Evolutionary conservation across 2,329 filamentous ascomycete species (phyloP), one percentile per base, ranked within the genome.

Genomic region (Hysterium pulicare): DNA sequence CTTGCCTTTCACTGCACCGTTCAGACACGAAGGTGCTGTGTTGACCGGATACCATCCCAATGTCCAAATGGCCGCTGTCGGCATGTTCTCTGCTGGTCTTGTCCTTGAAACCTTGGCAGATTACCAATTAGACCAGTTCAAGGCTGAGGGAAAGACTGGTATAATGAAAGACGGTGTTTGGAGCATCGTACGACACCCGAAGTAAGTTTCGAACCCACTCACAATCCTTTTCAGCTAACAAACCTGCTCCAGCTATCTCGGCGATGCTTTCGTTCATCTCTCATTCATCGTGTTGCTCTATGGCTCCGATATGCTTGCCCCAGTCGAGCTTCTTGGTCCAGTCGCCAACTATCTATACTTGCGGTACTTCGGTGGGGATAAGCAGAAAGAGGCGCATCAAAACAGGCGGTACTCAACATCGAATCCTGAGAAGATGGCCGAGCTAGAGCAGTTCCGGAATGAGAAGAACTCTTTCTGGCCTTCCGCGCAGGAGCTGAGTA

Each of bases 391-490:
- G 51, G 66, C 66, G 17, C 68, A 66, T 42, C 77, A 81, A 55
- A 69, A 70, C 40, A 67, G 72, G 39, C 71, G 78, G 4, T 82
- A 82, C 53, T 68, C 68, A 16, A 68, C 68, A 30, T 70, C 72
- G 11, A 71, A 75, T 44, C 69, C 71, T 4, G 57, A 69, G 35
- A 82, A 82, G 59, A 71, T 75, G 38, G 63, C 69, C 33, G 72
- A 82, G 48, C 66, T 82, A 16, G 65, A 74, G 53, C 57, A 71
- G 41, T 82, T 76, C 66, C 69, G 70, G 38, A 48, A 61, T 17
- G 71, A 77, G 52, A 79, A 79, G 60, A 81, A 83, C 51, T 74
- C 76, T 30, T 79, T 83, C 61, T 83, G 79, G 79, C 79, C 79
- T 1, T 64, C 64, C 9, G 36, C 70, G 1, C 58, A 66, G 22